Evolutionary conservation across 352 stramenopile species (phyloP), one percentile per base, ranked within the genome.

Genomic region (Pythium phragmitis): DNA sequence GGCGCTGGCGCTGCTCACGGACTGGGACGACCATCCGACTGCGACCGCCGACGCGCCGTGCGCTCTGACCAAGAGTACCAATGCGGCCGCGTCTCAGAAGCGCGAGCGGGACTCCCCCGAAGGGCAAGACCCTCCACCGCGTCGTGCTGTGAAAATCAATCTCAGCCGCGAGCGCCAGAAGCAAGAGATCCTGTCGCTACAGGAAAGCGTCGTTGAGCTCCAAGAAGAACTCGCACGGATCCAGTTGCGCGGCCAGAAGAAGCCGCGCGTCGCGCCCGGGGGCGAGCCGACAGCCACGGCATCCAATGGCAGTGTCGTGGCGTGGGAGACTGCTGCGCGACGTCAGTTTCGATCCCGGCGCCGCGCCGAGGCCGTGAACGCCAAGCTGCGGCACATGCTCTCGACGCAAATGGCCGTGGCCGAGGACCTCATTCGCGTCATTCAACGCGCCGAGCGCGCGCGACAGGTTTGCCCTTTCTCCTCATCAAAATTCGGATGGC

Each of bases 81-180:
- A 6, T n/a, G 33, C 33, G 1, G 43, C 19, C 46, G 37, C 37
- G 11, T 12, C 14, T 16, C 14, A 46, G 39, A 46, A 46, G 39
- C 39, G 39, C 6, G 14, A 6, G 4, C 39, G 14, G 14, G 37
- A 42, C 14, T 16, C 37, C 37, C 2, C 37, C 14, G 14, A 42
- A 4, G 26, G 26, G 26, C 14, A 12, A 42, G 37, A 42, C 14
- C 3, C 11, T 42, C 14, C 39, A 7, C 39, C 39, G 16, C 39
- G 13, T 16, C 39, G 39, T 19, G 39, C 55, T 16, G 55, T 61
- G 17, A 61, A 61, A 33, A 46, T 54, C 43, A 61, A 61, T 30
- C 43, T 45, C 6, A 61, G 55, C 30, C 55, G 55, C 28, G 55
- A 61, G 55, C 55, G 55, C 26, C 55, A 61, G 42, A 52, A 61